Percentiles rank a stretch among this genome's conserved stretches.
These are phyloP conservation scores for Mallotus nudiflorus DNA, from an alignment of 345 rosid genomes.

Conservation along the genomic window DNA sequence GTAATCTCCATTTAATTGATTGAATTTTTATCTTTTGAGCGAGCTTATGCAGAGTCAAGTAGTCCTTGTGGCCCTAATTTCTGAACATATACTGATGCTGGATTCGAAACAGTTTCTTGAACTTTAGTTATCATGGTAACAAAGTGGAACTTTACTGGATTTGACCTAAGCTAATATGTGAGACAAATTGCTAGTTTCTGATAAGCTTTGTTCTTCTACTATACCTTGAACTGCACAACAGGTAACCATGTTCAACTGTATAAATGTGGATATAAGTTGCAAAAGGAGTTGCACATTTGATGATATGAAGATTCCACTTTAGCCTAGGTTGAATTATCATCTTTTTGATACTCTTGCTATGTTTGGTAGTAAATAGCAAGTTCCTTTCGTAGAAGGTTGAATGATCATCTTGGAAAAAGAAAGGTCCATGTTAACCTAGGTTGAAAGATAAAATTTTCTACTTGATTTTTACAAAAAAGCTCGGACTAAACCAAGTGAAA, in stretches of 20 bases:
- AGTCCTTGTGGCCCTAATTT: neutral
- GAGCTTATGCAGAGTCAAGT: neutral
- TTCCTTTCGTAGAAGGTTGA: conserved; percentile 1
- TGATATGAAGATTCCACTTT: neutral
- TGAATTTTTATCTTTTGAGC: neutral
- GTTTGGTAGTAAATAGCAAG: neutral
- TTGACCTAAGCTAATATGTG: neutral
- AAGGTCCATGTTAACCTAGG: neutral
- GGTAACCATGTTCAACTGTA: too few species aligned
- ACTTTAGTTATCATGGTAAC: neutral
- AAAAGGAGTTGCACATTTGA: too few species aligned
- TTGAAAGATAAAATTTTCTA: neutral
- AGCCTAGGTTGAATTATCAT: neutral
- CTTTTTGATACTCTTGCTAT: neutral
- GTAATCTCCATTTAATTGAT: neutral
- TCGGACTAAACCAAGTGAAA: neutral
- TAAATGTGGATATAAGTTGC: too few species aligned
- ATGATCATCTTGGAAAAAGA: neutral
- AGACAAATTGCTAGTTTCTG: too few species aligned
- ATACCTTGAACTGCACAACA: too few species aligned
- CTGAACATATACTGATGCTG: neutral
- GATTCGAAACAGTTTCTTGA: neutral
- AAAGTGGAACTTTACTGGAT: neutral
- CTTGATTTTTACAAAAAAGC: neutral
- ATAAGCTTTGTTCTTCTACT: too few species aligned